phyloP scores from a whole-genome alignment of 2,329 filamentous ascomycete species.

The Gyromitra esculenta region DNA sequence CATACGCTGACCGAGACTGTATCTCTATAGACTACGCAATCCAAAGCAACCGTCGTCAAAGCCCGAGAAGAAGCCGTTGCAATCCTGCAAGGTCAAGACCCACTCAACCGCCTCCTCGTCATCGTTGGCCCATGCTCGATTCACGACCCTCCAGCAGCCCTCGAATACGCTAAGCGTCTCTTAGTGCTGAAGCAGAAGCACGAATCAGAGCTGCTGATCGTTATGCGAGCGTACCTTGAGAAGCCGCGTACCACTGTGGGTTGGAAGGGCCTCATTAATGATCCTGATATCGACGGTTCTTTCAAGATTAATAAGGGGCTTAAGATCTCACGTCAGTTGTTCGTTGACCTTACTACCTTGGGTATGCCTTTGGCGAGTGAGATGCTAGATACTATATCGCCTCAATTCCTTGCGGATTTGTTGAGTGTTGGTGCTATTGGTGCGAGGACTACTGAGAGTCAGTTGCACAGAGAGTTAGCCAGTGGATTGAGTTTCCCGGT shows the following conservation, averaged over 20 bases:
- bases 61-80: slow-evolving; percentile 72
- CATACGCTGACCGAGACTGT: not conserved
- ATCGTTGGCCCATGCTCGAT: slow-evolving; percentile 96
- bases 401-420: slow-evolving; percentile 95
- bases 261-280: slow-evolving; percentile 99
- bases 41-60: slow-evolving; percentile 67
- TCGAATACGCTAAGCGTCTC: slow-evolving; percentile 86
- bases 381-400: slow-evolving; percentile 99
- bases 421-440: slow-evolving; percentile 94
- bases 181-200: slow-evolving; percentile 81
- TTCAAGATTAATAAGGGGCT: slow-evolving; percentile 99
- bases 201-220: slow-evolving; percentile 82
- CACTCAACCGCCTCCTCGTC: slow-evolving; percentile 83
- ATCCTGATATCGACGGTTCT: slow-evolving; percentile 95
- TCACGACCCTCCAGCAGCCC: slow-evolving; percentile 86
- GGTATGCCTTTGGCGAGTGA: slow-evolving; percentile 97
- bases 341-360: slow-evolving; percentile 83
- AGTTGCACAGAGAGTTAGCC: slow-evolving; percentile 95
- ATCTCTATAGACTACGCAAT: slow-evolving; percentile 58
- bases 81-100: slow-evolving; percentile 74
- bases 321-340: slow-evolving; percentile 88
- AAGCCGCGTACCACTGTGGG: slow-evolving; percentile 98
- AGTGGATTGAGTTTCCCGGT: slow-evolving; percentile 95
- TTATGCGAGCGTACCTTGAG: slow-evolving; percentile 99
- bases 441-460: slow-evolving; percentile 94